Conservation (phyloP, 768 basidiomycete species). For the Fistulinella prunicolor region DNA sequence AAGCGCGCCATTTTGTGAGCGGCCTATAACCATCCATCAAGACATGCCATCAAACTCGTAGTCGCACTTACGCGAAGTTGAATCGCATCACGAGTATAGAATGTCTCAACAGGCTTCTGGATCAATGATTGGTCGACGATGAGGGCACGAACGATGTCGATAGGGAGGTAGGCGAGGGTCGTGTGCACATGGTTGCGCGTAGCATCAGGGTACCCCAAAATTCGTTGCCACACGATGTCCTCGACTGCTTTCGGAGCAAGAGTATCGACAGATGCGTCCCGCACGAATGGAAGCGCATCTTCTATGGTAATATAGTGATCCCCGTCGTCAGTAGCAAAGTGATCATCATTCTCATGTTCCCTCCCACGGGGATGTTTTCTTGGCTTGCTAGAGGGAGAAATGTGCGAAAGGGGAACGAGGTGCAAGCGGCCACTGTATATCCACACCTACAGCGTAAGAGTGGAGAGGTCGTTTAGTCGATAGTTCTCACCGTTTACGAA, state of each 20-base stretch:
- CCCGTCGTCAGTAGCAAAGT: constrained; percentile 37
- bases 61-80: constrained; percentile 71
- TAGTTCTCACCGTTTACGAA: constrained; percentile 31
- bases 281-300: constrained; percentile 64
- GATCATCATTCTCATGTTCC: constrained; percentile 54
- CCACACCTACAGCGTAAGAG: constrained; percentile 73
- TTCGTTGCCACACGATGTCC: constrained; percentile 63
- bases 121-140: constrained; percentile 60
- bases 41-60: background rate
- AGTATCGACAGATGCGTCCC: constrained; percentile 53
- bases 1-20: constrained; percentile 91
- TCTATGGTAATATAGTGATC: constrained; percentile 52
- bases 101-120: constrained; percentile 86
- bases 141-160: constrained; percentile 75
- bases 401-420: constrained; percentile 76
- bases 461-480: constrained; percentile 29
- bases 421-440: constrained; percentile 80
- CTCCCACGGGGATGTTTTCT: constrained; percentile 41
- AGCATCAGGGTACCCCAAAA: constrained; percentile 72
- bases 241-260: constrained; percentile 61
- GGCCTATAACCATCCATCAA: constrained; percentile 46
- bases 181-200: constrained; percentile 67
- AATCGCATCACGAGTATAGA: constrained; percentile 92
- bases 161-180: constrained; percentile 77
- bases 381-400: constrained; percentile 63